Conservation (phyloP, 2,329 filamentous ascomycete genomes). For the Neophaeococcomyces mojaviensis region DNA sequence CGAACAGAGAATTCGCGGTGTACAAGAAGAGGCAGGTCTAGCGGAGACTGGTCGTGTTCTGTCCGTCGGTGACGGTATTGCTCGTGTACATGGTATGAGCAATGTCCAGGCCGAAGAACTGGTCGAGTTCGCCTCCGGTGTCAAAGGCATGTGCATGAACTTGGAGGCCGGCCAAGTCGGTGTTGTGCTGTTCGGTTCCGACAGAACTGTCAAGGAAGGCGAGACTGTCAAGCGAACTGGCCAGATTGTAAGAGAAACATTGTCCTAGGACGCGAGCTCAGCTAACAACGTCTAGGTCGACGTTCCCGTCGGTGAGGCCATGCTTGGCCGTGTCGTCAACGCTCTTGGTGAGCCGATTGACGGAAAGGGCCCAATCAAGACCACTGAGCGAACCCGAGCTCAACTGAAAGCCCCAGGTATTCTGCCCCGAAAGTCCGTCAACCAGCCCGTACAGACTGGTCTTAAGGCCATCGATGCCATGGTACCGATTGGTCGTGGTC, state of each 20-base stretch:
- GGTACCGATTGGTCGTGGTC: constrained; percentile 98
- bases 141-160: constrained; percentile 99
- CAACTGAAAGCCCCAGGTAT: constrained; percentile 99
- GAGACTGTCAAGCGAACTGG: constrained; percentile 99
- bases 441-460: constrained; percentile 98
- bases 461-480: constrained; percentile 99
- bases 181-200: constrained; percentile 99
- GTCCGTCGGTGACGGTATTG: constrained; percentile 99
- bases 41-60: constrained; percentile 98
- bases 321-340: constrained; percentile 97
- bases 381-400: constrained; percentile 86
- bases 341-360: constrained; percentile 99
- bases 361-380: constrained; percentile 94
- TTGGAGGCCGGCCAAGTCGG: constrained; percentile 99
- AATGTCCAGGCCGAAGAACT: constrained; percentile 99
- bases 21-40: constrained; percentile 91
- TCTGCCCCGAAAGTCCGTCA: constrained; percentile 92
- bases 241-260: constrained; percentile 71
- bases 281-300: constrained; percentile 61
- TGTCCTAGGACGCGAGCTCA: constrained; percentile 7
- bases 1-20: constrained; percentile 97
- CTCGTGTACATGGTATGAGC: constrained; percentile 98
- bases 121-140: constrained; percentile 99
- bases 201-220: constrained; percentile 99
- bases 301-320: constrained; percentile 82